Base-by-base conservation (phyloP, 805 yeast genomes). In the Saccharomycopsis lassenensis region DNA sequence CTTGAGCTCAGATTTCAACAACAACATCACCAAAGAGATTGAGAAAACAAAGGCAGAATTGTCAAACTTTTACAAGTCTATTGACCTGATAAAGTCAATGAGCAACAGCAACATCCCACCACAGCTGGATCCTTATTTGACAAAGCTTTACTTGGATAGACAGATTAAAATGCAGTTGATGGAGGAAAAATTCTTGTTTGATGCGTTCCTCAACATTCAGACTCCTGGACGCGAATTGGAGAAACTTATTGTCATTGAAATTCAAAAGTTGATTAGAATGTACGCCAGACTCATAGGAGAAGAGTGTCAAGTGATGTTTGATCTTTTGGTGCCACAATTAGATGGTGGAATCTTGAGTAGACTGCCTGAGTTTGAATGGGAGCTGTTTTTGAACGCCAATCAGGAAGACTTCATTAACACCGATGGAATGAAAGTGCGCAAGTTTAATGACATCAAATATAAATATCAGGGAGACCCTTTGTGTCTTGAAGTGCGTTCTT, bases 321-420 rank as follows among this genome's bases (percentile, higher is more conserved):
- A 76, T 44, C 67, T 65, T 32, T 59, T 84, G 43, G 65, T 78
- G 28, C 74, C 86, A 2, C 74, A 71, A 52, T 59, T 84, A 39
- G 79, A 75, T 48, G 51, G 59, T 26, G 86, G 86, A 2, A 74
- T 86, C 46, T 69, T 86, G 44, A 69, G 80, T 24, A 79, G 81
- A 52, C 86, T 81, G 41, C 76, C 94, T 8, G 65, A 71, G 24
- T 74, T 74, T 52, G 97, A 91, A 62, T 89, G 96, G 95, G 83
- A 81, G 42, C 69, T 82, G 23, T 91, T 84, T 46, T 69, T 87
- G 35, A 35, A 35, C 19, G 58, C 74, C 7, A 71, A 78, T 43
- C 86, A 87, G 58, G 61, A 69, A 29, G 74, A 77, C 54, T 82
- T 84, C 50, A 67, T 84, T 36, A 75, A 77, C 47, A 73, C 73